Conservation (phyloP, 2,329 filamentous ascomycete genomes). For the Diaporthe sp. region DNA sequence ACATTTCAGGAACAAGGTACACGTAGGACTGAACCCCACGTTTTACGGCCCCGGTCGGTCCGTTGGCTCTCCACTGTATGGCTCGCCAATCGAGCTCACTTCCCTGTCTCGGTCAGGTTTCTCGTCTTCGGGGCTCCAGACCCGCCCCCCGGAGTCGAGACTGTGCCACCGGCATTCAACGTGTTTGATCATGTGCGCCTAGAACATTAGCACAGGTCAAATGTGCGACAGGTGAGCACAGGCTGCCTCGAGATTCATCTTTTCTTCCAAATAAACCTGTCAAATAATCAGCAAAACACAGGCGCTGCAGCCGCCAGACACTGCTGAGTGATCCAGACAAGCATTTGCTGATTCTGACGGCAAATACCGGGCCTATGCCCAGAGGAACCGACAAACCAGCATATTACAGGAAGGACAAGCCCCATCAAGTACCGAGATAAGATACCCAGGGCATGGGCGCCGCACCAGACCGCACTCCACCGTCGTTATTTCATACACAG, state of each 20-base stretch:
- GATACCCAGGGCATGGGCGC: background rate
- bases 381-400: background rate
- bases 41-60: slow-evolving; percentile 19
- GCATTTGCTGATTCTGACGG: background rate
- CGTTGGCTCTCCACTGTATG: too few species aligned
- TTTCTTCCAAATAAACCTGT: background rate
- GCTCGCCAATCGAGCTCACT: background rate
- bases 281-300: too few species aligned
- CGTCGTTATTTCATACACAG: background rate
- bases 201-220: background rate
- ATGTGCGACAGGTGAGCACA: background rate
- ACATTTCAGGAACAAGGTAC: slow-evolving; percentile 13
- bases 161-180: too few species aligned
- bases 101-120: background rate
- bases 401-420: background rate
- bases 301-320: background rate
- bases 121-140: background rate
- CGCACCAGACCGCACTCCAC: background rate
- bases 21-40: background rate
- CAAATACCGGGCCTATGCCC: background rate
- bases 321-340: background rate
- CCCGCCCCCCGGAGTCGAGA: background rate
- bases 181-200: background rate
- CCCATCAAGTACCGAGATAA: background rate
- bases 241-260: background rate